phyloP scores from a whole-genome alignment of 2,329 filamentous ascomycete genomes.

The Leptographium radiaticola region DNA sequence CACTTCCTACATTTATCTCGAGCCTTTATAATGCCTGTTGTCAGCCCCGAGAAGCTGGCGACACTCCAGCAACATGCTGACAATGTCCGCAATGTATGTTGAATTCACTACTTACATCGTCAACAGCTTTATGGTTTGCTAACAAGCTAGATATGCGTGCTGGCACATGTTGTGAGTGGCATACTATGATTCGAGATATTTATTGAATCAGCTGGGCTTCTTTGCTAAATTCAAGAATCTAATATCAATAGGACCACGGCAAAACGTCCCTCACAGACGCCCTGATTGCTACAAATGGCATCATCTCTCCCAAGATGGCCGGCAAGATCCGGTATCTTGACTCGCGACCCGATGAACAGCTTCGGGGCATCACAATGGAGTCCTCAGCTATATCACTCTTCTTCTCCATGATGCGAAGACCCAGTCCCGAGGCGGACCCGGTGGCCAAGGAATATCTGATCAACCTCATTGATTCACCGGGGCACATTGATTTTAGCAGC shows the following conservation, averaged over 20 bases:
- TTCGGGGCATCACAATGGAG: constrained; percentile 98
- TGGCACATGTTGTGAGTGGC: constrained; percentile 60
- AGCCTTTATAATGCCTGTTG: constrained; percentile 60
- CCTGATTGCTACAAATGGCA: constrained; percentile 94
- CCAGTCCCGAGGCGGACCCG: constrained; percentile 52
- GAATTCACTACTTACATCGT: background rate
- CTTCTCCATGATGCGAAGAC: constrained; percentile 78
- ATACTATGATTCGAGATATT: background rate
- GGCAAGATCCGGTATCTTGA: constrained; percentile 97
- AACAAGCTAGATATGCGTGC: constrained; percentile 60
- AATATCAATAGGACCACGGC: constrained; percentile 58
- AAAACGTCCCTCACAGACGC: constrained; percentile 96
- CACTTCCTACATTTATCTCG: no score
- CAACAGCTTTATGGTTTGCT: background rate
- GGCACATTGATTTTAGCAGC: constrained; percentile 97
- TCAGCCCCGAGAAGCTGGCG: constrained; percentile 80
- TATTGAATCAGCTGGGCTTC: background rate
- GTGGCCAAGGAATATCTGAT: constrained; percentile 83
- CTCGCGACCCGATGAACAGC: constrained; percentile 89
- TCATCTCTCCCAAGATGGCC: constrained; percentile 93
- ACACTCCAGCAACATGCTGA: constrained; percentile 77
- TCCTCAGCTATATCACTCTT: constrained; percentile 94
- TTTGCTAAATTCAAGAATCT: background rate
- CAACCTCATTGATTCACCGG: constrained; percentile 94
- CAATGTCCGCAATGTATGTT: constrained; percentile 77